Evolutionary conservation across 306 rosid species (phyloP), one percentile per base, ranked within the genome.

Genomic region (Vicia faba): DNA sequence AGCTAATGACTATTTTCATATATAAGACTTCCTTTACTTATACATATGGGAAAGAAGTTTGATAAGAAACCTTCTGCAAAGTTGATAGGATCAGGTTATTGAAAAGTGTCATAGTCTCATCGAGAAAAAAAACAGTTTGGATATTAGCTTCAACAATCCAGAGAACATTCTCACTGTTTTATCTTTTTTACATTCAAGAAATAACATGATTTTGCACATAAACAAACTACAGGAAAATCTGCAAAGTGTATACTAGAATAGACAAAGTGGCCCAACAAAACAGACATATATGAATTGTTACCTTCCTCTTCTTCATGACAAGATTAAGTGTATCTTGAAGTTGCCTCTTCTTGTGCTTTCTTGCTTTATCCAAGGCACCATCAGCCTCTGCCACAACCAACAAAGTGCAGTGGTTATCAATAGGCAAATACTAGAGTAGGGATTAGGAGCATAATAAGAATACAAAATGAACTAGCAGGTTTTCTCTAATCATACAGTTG

Each of bases 311-410:
- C 81, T 95, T 95, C 26, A 95, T 0, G 46, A 95, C 99, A 85
- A 91, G 95, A 68, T 85, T 88, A 25, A 90, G 96, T 49, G 99
- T 86, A 78, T 95, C 99, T 69, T 90, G 92, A 45, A 95, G 89
- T 64, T 95, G 99, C 72, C 99, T 82, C 85, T 90, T 95, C 89
- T 91, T 95, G 82, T 95, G 99, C 72, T 95, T 95, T 78, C 99
- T 88, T 74, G 99, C 97, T 78, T 95, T 95, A 80, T 95, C 99
- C 71, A 95, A 80, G 71, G 99, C 97, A 19, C 99, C 99, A 81
- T 95, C 99, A 72, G 99, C 99, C 89, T 95, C 99, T 95, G 88
- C 72, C 74, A 40, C 49, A 80, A 78, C 11, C 67, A 67, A 73
- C 35, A 71, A 44, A 35, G 64, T 15, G 26, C 19, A 69, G 45